Evolutionary conservation across 345 rosid species (phyloP), one percentile per base, ranked within the genome.

Genomic region (Streptanthus diversifolius): DNA sequence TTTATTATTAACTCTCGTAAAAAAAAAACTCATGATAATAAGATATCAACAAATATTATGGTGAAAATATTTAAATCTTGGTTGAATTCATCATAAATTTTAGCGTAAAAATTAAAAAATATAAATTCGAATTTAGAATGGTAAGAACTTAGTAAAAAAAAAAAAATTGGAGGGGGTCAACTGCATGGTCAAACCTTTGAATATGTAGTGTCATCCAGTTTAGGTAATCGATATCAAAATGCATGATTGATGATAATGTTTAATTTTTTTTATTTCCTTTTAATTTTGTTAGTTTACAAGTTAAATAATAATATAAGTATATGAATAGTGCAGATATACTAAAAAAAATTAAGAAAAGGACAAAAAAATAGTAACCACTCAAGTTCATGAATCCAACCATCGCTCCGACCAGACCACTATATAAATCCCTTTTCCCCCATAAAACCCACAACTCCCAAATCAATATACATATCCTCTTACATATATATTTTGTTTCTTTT

Each of bases 381-480:
- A 81, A 78, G 84, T 85, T 84, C 90, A 88, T 82, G 90, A 79
- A 86, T 72, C 86, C 80, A 64, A 58, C 70, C 54, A 36, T 53
- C 3, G 25, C 1, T 32, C n/a, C 45, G 59, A 14, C 36, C 51
- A 41, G 59, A 14, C 36, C 51, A 41, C 84, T 82, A 82, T 88
- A 84, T 82, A 88, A 80, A 82, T 21, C 68, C 76, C 48, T n/a
- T 27, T 45, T 25, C n/a, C 56, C 37, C 13, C 63, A 22, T 65
- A 27, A 68, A 1, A 44, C 72, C 37, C 66, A 37, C n/a, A n/a
- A 40, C 53, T 43, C 48, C 12, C 13, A 6, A 8, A 22, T 2
- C 7, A n/a, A n/a, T n/a, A n/a, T n/a, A n/a, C 40, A 32, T 15
- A 41, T 62, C 52, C 25, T 43, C 39, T 12, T 12, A 18, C 0